Conservation (phyloP, 805 yeast species). For the Phaffomyces thermotolerans region DNA sequence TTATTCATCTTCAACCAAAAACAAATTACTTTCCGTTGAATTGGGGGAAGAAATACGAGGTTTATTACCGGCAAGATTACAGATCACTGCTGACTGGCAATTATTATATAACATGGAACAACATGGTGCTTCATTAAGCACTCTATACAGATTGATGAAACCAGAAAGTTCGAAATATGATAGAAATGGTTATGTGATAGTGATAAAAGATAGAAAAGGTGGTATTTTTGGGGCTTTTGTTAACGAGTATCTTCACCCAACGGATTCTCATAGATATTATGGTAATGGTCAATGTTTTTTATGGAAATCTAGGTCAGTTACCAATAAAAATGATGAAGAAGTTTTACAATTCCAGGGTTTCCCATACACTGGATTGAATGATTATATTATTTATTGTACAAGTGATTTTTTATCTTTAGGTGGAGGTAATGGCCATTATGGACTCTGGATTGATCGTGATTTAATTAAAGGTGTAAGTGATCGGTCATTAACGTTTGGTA, state of each 20-base stretch:
- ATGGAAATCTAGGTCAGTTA: conserved; percentile 61
- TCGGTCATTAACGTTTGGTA: conserved; percentile 80
- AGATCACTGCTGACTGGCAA: conserved; percentile 70
- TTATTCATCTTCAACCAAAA: conserved; percentile 49
- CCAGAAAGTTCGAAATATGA: conserved; percentile 35
- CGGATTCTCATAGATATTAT: conserved; percentile 66
- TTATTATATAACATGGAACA: conserved; percentile 82
- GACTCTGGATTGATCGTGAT: conserved; percentile 78
- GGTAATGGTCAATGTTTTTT: conserved; percentile 96
- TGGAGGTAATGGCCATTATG: conserved; percentile 89
- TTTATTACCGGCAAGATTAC: conserved; percentile 72
- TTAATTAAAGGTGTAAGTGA: conserved; percentile 72
- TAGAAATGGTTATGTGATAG: conserved; percentile 65
- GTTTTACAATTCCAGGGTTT: conserved; percentile 59
- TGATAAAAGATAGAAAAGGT: conserved; percentile 57
- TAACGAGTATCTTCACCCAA: conserved; percentile 65
- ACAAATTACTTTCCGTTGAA: conserved; percentile 47
- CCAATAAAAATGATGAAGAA: conserved; percentile 6
- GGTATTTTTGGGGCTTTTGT: conserved; percentile 72
- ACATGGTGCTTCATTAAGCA: conserved; percentile 80
- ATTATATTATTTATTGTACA: conserved; percentile 77
- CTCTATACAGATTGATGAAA: conserved; percentile 55
- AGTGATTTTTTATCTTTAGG: conserved; percentile 76
- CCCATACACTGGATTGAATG: conserved; percentile 84
- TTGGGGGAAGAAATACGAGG: conserved; percentile 70